Evolutionary conservation across 2,329 filamentous ascomycete genomes (phyloP).

Genomic region (Scedosporium apiospermum): DNA sequence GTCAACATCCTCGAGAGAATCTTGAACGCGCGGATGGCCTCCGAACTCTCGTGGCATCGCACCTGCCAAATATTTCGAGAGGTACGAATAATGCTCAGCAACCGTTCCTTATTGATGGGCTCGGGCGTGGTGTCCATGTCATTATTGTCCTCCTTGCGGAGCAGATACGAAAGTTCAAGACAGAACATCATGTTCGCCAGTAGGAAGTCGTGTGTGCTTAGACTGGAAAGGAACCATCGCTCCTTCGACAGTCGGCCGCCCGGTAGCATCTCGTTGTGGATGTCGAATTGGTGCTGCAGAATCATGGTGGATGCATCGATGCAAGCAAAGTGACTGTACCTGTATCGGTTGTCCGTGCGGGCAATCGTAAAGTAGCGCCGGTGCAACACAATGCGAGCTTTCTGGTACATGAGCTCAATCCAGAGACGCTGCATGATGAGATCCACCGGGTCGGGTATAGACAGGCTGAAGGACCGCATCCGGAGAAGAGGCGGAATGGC

Average conservation of each 20-base stretch:
- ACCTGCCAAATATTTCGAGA: conserved; percentile 19
- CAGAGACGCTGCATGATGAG: conserved; percentile 39
- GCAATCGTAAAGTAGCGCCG: conserved; percentile 22
- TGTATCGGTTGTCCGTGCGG: conserved; percentile 23
- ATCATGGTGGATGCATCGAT: conserved; percentile 33
- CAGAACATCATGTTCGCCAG: conserved; percentile 36
- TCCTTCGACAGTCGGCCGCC: conserved; percentile 28
- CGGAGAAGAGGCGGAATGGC: conserved; percentile 29
- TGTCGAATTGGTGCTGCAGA: conserved; percentile 29
- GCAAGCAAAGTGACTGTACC: conserved; percentile 30
- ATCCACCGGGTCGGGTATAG: conserved; percentile 31
- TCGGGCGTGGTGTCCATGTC: conserved; percentile 4
- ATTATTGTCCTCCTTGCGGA: conserved; percentile 5
- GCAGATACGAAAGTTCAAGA: conserved; percentile 21
- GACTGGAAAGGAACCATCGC: conserved; percentile 31
- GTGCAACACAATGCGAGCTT: conserved; percentile 40
- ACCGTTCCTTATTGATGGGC: conserved; percentile 14
- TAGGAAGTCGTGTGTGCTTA: conserved; percentile 35
- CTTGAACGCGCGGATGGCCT: conserved; percentile 19
- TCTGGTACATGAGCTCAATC: conserved; percentile 37
- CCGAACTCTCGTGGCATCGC: conserved; percentile 14
- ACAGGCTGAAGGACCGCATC: conserved; percentile 31
- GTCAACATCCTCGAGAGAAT: conserved; percentile 21
- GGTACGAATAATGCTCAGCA: conserved; percentile 17
- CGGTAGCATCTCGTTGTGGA: conserved; percentile 29